These are phyloP conservation scores for Torulaspora globosa DNA, from an alignment of 1,139 yeast species.

Conservation along the genomic window DNA sequence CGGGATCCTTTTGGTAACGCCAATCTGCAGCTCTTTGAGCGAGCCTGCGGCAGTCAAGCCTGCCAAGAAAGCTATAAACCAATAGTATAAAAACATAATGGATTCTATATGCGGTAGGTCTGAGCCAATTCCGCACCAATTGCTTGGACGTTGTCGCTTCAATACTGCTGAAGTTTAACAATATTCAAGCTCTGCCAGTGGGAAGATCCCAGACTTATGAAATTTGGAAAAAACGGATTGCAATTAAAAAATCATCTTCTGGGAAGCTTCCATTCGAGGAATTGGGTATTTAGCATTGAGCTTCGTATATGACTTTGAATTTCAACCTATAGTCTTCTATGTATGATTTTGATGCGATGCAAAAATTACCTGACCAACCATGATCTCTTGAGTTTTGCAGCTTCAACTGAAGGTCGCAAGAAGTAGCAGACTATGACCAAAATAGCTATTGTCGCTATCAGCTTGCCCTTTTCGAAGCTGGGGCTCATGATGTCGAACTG, in stretches of 20 bases:
- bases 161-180: neutral
- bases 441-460: slow-evolving; percentile 55
- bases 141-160: neutral
- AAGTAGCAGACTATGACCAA: slow-evolving; percentile 47
- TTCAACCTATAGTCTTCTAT: neutral
- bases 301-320: no score
- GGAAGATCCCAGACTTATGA: neutral
- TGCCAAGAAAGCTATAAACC: slow-evolving; percentile 10
- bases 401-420: slow-evolving; percentile 56
- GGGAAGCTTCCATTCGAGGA: neutral
- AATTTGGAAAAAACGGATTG: neutral
- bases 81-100: slow-evolving; percentile 4
- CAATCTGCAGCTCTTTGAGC: slow-evolving; percentile 34
- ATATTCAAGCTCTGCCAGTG: neutral
- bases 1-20: slow-evolving; percentile 46
- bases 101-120: no score
- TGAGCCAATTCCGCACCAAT: neutral
- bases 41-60: slow-evolving; percentile 23
- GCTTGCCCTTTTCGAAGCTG: slow-evolving; percentile 62
- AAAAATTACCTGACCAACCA: slow-evolving; percentile 34
- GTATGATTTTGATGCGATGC: slow-evolving; percentile 2
- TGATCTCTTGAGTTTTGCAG: slow-evolving; percentile 43
- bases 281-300: no score
- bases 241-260: no score
- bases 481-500: slow-evolving; percentile 74